A percentile compares a stretch with the other conserved stretches of the same genome.
phyloP scores from a whole-genome alignment of 768 basidiomycete genomes.

The Lyophyllum decastes region DNA sequence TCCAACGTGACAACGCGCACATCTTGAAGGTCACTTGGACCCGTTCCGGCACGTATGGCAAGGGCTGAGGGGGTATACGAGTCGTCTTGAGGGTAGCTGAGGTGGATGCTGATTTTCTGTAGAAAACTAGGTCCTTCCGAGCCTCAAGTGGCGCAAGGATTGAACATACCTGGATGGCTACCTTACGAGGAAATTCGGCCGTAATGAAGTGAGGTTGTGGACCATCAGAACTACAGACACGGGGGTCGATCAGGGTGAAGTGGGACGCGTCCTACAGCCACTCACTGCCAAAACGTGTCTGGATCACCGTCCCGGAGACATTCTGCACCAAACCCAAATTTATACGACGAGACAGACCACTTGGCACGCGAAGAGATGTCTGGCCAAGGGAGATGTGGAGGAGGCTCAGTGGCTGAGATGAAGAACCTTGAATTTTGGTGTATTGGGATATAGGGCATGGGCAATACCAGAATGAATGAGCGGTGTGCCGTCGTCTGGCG shows the following conservation, averaged over 20 bases:
- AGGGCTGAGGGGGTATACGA: conserved; percentile 96
- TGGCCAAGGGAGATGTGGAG: conserved; percentile 67
- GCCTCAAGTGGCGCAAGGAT: background rate
- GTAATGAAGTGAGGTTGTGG: conserved; percentile 97
- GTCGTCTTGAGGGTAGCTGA: conserved; percentile 84
- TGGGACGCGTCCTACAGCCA: conserved; percentile 13
- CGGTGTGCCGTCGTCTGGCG: conserved; percentile 31
- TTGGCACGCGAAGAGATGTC: conserved; percentile 87
- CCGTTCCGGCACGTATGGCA: conserved; percentile 89
- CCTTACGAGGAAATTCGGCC: conserved; percentile 87
- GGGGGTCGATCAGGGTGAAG: background rate
- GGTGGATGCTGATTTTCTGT: conserved; percentile 85
- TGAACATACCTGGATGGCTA: conserved; percentile 76
- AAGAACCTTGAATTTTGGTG: conserved; percentile 1
- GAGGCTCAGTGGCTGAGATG: conserved; percentile 39
- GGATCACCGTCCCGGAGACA: conserved; percentile 87
- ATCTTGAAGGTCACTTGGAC: conserved; percentile 90
- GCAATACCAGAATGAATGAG: conserved; percentile 37
- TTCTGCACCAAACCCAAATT: conserved; percentile 95
- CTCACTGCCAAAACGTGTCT: conserved; percentile 98
- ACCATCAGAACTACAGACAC: conserved; percentile 72
- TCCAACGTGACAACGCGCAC: conserved; percentile 82
- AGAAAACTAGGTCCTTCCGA: background rate
- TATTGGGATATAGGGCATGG: background rate
- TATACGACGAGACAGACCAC: conserved; percentile 96